Conservation (phyloP, 139 green algal genomes). For the Chlorella ohadii region DNA sequence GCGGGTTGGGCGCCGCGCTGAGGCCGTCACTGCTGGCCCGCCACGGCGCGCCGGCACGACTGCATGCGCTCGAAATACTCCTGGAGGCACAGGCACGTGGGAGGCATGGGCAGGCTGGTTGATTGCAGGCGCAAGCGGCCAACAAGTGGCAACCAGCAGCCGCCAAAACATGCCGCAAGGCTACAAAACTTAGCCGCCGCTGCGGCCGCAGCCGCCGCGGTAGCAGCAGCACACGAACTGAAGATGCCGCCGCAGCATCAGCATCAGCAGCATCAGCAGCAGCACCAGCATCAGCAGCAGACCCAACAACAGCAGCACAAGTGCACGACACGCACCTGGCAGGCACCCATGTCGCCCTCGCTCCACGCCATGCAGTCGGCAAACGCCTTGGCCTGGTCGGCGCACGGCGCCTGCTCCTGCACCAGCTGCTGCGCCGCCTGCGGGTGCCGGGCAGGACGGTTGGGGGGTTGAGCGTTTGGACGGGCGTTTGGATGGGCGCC, state of each 20-base stretch:
- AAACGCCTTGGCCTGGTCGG: slow-evolving; percentile 79
- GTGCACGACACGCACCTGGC: background rate
- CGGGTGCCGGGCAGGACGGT: background rate
- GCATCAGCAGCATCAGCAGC: too few species aligned
- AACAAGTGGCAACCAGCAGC: too few species aligned
- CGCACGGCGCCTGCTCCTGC: slow-evolving; percentile 34
- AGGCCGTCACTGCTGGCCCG: background rate
- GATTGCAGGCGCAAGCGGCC: too few species aligned
- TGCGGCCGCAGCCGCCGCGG: too few species aligned
- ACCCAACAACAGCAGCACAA: too few species aligned
- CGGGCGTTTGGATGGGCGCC: background rate
- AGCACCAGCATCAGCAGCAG: too few species aligned
- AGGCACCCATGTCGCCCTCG: slow-evolving; percentile 69
- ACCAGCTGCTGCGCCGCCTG: slow-evolving; percentile 30
- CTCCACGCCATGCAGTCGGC: slow-evolving; percentile 86
- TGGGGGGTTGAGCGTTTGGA: background rate
- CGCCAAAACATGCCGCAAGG: too few species aligned
- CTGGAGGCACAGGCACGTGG: background rate
- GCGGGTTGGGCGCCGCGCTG: background rate
- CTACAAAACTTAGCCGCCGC: too few species aligned
- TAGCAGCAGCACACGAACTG: too few species aligned
- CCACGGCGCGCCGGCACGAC: slow-evolving; percentile 34
- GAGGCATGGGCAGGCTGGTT: too few species aligned
- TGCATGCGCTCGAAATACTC: slow-evolving; percentile 65
- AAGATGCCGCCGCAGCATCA: too few species aligned